phyloP scores from a whole-genome alignment of 108 stramenopile species.

The Stephanodiscus minutulus region DNA sequence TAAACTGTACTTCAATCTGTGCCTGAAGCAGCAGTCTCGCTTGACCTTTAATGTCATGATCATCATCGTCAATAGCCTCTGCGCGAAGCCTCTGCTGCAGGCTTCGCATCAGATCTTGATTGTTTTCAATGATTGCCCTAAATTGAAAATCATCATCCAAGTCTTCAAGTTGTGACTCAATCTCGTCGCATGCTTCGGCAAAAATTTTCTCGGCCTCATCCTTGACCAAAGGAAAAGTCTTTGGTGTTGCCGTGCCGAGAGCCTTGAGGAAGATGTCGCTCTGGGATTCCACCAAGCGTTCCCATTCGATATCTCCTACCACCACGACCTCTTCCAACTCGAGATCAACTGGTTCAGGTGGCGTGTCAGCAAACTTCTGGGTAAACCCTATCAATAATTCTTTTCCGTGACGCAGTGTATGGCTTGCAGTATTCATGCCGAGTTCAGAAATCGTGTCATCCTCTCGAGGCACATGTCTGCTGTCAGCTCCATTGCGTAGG shows the following conservation, averaged over 20 bases:
- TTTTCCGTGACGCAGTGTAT: conserved; percentile 26
- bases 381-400: not conserved
- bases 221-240: conserved; percentile 7
- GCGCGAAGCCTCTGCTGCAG: conserved; percentile 45
- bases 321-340: conserved; percentile 25
- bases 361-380: conserved; percentile 8
- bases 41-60: conserved; percentile 2
- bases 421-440: conserved; percentile 42
- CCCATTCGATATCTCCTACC: conserved; percentile 10
- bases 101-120: conserved; percentile 28
- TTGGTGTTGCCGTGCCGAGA: conserved; percentile 15
- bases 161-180: conserved; percentile 52
- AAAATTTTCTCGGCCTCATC: conserved; percentile 46
- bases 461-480: conserved; percentile 14
- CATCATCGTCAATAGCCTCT: conserved; percentile 6
- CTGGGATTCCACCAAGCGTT: conserved; percentile 5
- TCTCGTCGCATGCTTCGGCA: conserved; percentile 55
- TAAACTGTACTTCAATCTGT: conserved; percentile 22
- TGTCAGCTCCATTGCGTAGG: conserved; percentile 7
- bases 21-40: conserved; percentile 19
- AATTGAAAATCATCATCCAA: conserved; percentile 33
- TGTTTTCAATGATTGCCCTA: conserved; percentile 19
- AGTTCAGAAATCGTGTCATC: conserved; percentile 47
- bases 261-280: conserved; percentile 28
- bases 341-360: conserved; percentile 32